These are phyloP conservation scores for Tylopilus intermedius DNA, from an alignment of 768 basidiomycete species.

Conservation along the genomic window DNA sequence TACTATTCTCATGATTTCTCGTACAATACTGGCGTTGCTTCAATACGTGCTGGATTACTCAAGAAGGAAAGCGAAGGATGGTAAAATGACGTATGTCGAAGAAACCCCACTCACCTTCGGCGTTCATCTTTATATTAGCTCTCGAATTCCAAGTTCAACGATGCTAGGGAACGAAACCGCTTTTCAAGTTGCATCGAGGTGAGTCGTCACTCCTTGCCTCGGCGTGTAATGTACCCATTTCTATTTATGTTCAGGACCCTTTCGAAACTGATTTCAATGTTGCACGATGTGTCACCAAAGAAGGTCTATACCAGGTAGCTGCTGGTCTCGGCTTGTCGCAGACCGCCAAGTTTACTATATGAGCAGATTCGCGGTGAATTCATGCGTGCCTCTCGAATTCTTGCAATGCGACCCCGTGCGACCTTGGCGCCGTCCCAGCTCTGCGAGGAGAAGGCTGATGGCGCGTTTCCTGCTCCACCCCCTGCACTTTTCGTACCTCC, in stretches of 20 bases:
- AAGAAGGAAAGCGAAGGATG: conserved; percentile 93
- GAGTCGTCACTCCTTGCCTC: conserved; percentile 11
- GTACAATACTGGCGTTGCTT: conserved; percentile 88
- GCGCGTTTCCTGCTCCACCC: conserved; percentile 37
- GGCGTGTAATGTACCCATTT: conserved; percentile 1
- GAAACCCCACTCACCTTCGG: not conserved
- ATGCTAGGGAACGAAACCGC: conserved; percentile 84
- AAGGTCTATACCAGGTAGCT: conserved; percentile 86
- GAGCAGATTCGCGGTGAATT: conserved; percentile 94
- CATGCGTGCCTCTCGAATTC: conserved; percentile 88
- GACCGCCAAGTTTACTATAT: not conserved
- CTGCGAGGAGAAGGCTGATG: conserved; percentile 79
- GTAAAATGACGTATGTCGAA: conserved; percentile 77
- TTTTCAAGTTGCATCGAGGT: conserved; percentile 98
- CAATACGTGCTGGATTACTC: conserved; percentile 82
- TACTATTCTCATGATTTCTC: conserved; percentile 92
- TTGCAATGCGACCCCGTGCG: conserved; percentile 74
- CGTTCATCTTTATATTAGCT: conserved; percentile 32
- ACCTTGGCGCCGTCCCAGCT: conserved; percentile 80
- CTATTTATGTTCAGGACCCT: conserved; percentile 62
- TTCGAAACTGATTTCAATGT: conserved; percentile 98
- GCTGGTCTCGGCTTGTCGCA: not conserved
- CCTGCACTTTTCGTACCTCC: conserved; percentile 40
- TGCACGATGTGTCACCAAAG: conserved; percentile 91
- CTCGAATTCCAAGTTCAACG: conserved; percentile 53